Conservation (phyloP, 2,329 filamentous ascomycete species). For the Neopestalotiopsis rosae region DNA sequence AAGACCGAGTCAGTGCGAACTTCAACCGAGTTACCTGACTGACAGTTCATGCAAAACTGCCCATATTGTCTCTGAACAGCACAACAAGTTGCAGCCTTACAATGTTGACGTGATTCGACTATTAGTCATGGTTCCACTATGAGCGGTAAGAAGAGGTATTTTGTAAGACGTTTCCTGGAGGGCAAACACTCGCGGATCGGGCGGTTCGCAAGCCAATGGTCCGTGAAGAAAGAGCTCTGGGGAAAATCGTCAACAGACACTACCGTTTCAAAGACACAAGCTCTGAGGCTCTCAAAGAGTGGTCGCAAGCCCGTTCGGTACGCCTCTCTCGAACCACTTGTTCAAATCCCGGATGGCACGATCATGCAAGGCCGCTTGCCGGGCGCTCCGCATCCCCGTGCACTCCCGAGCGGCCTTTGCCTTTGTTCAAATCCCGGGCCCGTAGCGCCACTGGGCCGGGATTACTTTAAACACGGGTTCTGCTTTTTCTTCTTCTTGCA, state of each 20-base stretch:
- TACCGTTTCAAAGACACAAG: background rate
- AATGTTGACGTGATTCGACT: background rate
- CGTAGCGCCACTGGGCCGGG: background rate
- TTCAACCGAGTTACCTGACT: slow-evolving; percentile 6
- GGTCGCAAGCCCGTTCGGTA: background rate
- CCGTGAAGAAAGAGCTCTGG: background rate
- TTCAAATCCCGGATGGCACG: slow-evolving; percentile 15
- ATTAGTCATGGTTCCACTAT: background rate
- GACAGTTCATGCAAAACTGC: background rate
- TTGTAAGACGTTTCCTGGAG: background rate
- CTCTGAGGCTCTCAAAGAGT: background rate
- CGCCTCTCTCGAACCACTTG: background rate
- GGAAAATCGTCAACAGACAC: background rate
- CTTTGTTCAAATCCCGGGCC: slow-evolving; percentile 8
- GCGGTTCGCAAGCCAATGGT: background rate
- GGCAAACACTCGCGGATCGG: background rate
- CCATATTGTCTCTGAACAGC: background rate
- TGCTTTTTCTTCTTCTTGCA: background rate
- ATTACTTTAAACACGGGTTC: background rate
- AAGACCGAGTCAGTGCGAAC: background rate
- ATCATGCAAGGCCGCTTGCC: background rate
- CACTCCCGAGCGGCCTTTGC: slow-evolving; percentile 1
- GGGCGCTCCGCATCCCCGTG: slow-evolving; percentile 2
- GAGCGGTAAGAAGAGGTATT: background rate
- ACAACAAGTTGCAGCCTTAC: background rate